Evolutionary conservation across 2,329 filamentous ascomycete genomes (phyloP), one percentile per base, ranked within the genome.

Genomic region (Penicillium sp.): DNA sequence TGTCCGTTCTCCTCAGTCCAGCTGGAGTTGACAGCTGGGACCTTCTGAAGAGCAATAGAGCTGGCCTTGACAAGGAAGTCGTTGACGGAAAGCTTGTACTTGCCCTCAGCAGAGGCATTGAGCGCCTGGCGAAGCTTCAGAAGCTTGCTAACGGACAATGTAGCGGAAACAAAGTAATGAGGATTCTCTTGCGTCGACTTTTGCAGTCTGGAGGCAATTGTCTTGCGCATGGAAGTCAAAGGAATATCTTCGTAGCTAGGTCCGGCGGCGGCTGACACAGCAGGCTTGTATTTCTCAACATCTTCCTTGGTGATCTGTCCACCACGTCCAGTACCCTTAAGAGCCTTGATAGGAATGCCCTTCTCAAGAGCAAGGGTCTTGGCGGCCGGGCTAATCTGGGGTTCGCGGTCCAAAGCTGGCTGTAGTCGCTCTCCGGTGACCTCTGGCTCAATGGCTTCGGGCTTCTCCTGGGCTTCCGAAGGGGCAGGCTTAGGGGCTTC

Each of bases 71-170:
- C 91, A 62, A 99, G 83, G 83, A 99, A 96, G 79, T 99, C 94
- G 79, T 99, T 99, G 78, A 99, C 91, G n/a, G 92, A 97, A 59
- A 99, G 89, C 85, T 97, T 99, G 85, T 96, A 99, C 77, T 91
- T 87, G 78, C 93, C 94, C 61, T 96, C 88, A 48, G 90, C 81
- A 12, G 89, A 87, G 71, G 86, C 84, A 80, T 99, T 99, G 65
- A 99, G 85, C 58, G 93, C 91, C 78, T 90, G 85, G 69, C 94
- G 91, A 67, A 99, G 91, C 83, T 97, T 97, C 69, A 96, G 81
- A 49, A 99, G 89, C 84, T 97, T 97, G 75, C 82, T 84, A 63
- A 99, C 94, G 58, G 93, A 97, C 71, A 99, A 84, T 66, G 85
- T 86, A 68, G 91, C 88, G 67, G 90, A 90, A 68, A 99, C 93